Conservation (phyloP, 345 rosid genomes). For the Euphorbia tirucalli region DNA sequence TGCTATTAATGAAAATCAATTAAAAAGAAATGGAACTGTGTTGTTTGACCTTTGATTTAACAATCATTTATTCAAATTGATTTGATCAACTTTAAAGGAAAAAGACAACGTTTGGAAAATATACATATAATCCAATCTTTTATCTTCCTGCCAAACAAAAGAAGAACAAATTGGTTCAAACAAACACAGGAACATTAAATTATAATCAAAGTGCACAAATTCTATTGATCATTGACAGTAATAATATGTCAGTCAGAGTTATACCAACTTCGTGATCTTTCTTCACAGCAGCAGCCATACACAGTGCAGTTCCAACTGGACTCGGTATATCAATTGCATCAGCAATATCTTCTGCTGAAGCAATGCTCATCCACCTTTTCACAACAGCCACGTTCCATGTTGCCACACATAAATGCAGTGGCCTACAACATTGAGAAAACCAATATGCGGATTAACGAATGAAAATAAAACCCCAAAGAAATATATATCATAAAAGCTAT, state of each 20-base stretch:
- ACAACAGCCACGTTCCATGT: slow-evolving; percentile 91
- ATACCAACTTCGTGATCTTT: slow-evolving; percentile 95
- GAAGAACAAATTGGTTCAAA: not conserved
- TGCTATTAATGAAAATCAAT: too few relatives aligned
- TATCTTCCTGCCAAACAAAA: not conserved
- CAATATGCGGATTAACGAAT: slow-evolving; percentile 8
- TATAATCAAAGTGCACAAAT: not conserved
- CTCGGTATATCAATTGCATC: slow-evolving; percentile 74
- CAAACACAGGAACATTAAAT: not conserved
- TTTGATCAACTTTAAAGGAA: too few relatives aligned
- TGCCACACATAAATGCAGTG: slow-evolving; percentile 82
- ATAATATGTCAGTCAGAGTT: slow-evolving; percentile 4
- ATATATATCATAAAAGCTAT: not conserved
- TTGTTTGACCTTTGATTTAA: too few relatives aligned
- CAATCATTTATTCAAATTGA: too few relatives aligned
- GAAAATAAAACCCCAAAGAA: not conserved
- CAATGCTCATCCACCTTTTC: slow-evolving; percentile 89
- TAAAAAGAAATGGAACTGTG: too few relatives aligned
- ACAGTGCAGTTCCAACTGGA: slow-evolving; percentile 83
- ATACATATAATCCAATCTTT: too few relatives aligned
- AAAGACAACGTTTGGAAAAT: too few relatives aligned
- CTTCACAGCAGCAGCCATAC: slow-evolving; percentile 84
- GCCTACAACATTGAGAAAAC: slow-evolving; percentile 49
- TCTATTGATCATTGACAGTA: not conserved
- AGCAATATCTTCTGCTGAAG: slow-evolving; percentile 61